A percentile compares a stretch with the other conserved stretches of the same genome.
These are phyloP conservation scores for Alternaria gansuensis DNA, from an alignment of 2,329 filamentous ascomycete genomes.

Conservation along the genomic window DNA sequence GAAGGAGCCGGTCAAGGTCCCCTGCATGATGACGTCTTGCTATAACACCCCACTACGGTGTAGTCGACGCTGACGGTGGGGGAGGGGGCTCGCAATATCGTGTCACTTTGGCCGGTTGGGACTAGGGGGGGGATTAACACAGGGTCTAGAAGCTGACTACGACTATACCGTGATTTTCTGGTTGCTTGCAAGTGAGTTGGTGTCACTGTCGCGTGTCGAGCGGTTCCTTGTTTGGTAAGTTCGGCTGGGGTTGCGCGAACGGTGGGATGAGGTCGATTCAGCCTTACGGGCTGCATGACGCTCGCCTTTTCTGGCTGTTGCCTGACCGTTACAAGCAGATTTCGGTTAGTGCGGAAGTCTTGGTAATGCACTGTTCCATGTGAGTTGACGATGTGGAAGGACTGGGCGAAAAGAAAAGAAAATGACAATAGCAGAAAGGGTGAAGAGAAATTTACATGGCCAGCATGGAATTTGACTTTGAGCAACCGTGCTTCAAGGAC, in stretches of 20 bases:
- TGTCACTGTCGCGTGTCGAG: neutral
- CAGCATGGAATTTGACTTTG: conserved; percentile 5
- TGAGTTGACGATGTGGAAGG: neutral
- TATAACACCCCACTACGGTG: neutral
- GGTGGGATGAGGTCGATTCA: neutral
- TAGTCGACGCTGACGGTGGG: conserved; percentile 3
- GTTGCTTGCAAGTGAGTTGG: neutral
- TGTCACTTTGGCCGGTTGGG: neutral
- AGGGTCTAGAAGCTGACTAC: conserved; percentile 5
- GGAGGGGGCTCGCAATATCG: conserved; percentile 1
- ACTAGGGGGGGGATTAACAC: neutral
- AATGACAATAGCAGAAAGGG: conserved; percentile 1
- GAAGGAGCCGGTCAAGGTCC: too few relatives aligned
- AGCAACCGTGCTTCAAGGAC: neutral
- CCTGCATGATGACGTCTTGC: too few relatives aligned
- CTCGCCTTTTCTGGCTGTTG: neutral
- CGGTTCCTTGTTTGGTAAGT: neutral
- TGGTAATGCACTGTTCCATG: neutral
- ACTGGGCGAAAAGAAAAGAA: neutral
- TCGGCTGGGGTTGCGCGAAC: neutral
- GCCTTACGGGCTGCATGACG: conserved; percentile 3
- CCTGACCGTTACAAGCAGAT: neutral
- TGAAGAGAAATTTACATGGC: neutral
- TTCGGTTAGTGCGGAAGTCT: neutral
- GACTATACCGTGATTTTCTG: neutral